Conservation (phyloP, 768 basidiomycete genomes). For the Mrakia gelida region DNA sequence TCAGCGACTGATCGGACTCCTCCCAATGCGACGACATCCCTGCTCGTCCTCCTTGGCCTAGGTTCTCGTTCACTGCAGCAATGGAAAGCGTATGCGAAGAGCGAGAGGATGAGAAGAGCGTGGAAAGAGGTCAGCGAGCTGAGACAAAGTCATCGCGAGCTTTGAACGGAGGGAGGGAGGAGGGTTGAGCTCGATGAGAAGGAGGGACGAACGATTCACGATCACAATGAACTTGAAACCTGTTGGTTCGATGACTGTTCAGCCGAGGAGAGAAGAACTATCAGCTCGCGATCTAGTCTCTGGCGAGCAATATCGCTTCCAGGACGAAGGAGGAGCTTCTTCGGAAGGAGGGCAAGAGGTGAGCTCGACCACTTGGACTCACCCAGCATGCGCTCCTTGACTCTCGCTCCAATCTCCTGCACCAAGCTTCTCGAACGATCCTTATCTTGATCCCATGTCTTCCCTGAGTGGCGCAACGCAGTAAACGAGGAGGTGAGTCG, state of each 20-base stretch:
- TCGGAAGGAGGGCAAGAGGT: not conserved
- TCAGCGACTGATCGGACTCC: not conserved
- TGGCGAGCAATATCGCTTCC: too few relatives aligned
- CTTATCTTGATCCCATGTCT: conserved; percentile 5
- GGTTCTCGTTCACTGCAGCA: conserved; percentile 13
- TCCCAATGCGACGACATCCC: conserved; percentile 14
- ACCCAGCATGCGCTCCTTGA: not conserved
- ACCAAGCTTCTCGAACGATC: not conserved
- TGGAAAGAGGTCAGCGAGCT: not conserved
- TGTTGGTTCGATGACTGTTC: not conserved
- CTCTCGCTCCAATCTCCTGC: not conserved
- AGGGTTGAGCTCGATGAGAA: not conserved
- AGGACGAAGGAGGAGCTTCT: too few relatives aligned
- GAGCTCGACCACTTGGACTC: not conserved
- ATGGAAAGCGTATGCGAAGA: too few relatives aligned
- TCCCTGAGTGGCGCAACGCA: not conserved
- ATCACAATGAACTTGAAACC: conserved; percentile 11
- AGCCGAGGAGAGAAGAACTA: too few relatives aligned
- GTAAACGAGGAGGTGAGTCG: not conserved
- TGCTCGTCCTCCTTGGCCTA: conserved; percentile 8
- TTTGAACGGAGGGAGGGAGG: not conserved
- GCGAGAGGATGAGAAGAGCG: not conserved
- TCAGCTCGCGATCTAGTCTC: too few relatives aligned
- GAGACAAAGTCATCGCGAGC: not conserved
- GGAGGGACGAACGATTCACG: not conserved